These are phyloP conservation scores for Globisporangium spinosum DNA, from an alignment of 352 stramenopile species.

Conservation along the genomic window DNA sequence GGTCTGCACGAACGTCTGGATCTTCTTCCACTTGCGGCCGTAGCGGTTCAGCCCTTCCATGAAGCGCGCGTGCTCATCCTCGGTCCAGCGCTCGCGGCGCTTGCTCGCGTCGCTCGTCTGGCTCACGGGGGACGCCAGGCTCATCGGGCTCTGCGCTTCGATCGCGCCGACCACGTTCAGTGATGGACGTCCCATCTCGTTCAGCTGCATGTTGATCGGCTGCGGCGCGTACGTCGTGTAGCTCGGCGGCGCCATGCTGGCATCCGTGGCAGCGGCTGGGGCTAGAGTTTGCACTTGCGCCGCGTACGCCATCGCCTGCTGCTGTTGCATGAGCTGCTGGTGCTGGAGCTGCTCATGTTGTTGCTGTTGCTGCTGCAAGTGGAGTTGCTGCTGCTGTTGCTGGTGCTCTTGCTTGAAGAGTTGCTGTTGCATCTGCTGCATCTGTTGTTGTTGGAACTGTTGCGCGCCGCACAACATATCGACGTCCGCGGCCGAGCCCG, in stretches of 20 bases:
- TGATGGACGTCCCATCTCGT: slow-evolving; percentile 11
- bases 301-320: slow-evolving; percentile 7
- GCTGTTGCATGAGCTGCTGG: slow-evolving; percentile 8
- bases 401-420: slow-evolving; percentile 4
- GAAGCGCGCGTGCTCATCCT: slow-evolving; percentile 79
- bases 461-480: slow-evolving; percentile 18
- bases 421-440: neutral
- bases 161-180: slow-evolving; percentile 13
- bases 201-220: slow-evolving; percentile 13
- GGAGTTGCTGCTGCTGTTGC: slow-evolving; percentile 1
- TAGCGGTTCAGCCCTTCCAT: slow-evolving; percentile 86
- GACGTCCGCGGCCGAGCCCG: slow-evolving; percentile 21
- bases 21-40: slow-evolving; percentile 88
- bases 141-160: slow-evolving; percentile 21
- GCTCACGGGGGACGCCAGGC: slow-evolving; percentile 49
- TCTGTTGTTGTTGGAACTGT: slow-evolving; percentile 14
- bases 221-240: slow-evolving; percentile 29
- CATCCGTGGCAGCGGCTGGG: neutral
- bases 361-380: neutral
- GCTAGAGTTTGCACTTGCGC: slow-evolving; percentile 2
- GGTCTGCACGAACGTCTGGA: slow-evolving; percentile 82
- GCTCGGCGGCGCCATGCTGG: slow-evolving; percentile 13
- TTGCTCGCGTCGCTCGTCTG: slow-evolving; percentile 64
- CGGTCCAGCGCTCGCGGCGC: slow-evolving; percentile 76
- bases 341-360: slow-evolving; percentile 8